Conservation (phyloP, 441 rosid genomes). For the Raphanus hybrid region DNA sequence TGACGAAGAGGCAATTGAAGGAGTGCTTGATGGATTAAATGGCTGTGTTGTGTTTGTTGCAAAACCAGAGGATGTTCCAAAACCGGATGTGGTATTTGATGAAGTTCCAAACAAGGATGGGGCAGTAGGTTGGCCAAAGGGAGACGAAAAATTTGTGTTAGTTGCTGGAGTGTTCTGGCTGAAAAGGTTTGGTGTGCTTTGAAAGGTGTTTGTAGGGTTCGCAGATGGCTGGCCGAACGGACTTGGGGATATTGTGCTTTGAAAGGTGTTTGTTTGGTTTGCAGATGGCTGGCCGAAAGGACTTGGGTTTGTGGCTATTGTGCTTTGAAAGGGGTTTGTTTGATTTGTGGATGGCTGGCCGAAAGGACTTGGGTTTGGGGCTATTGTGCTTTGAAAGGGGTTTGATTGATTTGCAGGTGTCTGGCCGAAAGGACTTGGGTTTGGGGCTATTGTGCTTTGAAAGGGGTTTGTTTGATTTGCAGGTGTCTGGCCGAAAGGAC, state of each 20-base stretch:
- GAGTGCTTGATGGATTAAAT: constrained; percentile 52
- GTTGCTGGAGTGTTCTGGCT: constrained; percentile 53
- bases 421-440: constrained; percentile 56
- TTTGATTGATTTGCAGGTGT: constrained; percentile 37
- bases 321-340: constrained; percentile 2
- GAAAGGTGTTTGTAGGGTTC: constrained; percentile 46
- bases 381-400: constrained; percentile 51
- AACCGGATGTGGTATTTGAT: constrained; percentile 48
- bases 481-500: constrained; percentile 54
- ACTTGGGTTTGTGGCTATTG: constrained; percentile 46
- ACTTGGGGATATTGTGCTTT: constrained; percentile 48
- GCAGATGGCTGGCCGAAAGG: constrained; percentile 53
- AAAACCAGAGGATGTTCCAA: constrained; percentile 56
- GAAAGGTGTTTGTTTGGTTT: constrained; percentile 46
- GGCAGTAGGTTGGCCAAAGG: constrained; percentile 53
- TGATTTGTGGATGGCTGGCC: too few relatives aligned
- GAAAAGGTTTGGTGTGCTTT: constrained; percentile 58
- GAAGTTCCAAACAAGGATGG: constrained; percentile 59
- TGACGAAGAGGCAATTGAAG: constrained; percentile 64
- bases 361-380: constrained; percentile 16
- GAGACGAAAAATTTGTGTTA: constrained; percentile 49
- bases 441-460: constrained; percentile 49
- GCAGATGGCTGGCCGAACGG: constrained; percentile 54
- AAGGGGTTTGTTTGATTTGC: constrained; percentile 45
- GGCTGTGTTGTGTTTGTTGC: constrained; percentile 52